These are phyloP conservation scores for Sicyos edulis DNA, from an alignment of 306 rosid species.

Conservation along the genomic window DNA sequence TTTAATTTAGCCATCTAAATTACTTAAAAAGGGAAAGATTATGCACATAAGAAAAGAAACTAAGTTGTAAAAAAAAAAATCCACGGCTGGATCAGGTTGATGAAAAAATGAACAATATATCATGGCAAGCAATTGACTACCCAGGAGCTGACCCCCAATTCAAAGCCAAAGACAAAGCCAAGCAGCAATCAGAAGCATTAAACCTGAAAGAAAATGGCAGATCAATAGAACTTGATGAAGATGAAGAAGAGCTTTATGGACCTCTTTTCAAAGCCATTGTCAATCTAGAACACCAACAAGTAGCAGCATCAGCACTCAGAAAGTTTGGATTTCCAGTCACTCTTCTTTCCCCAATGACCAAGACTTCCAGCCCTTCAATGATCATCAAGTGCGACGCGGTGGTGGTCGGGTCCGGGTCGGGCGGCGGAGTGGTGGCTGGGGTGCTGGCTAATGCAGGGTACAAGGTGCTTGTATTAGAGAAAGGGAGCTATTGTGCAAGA, in stretches of 20 bases:
- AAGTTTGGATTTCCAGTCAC: constrained; percentile 41
- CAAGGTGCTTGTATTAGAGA: too few species aligned
- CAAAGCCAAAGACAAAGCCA: constrained; percentile 31
- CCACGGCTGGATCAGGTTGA: constrained; percentile 38
- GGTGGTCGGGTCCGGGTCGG: constrained; percentile 78
- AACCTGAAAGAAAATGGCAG: constrained; percentile 22
- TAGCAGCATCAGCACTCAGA: constrained; percentile 34
- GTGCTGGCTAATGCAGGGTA: constrained; percentile 54
- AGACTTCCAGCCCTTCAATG: constrained; percentile 38
- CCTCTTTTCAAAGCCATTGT: constrained; percentile 60
- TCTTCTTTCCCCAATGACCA: constrained; percentile 24
- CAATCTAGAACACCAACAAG: constrained; percentile 35
- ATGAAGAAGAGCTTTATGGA: constrained; percentile 39
- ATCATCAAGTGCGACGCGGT: constrained; percentile 62
- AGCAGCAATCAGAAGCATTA: constrained; percentile 25
- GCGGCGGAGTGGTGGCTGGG: constrained; percentile 72
- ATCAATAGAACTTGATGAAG: constrained; percentile 25
- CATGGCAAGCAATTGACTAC: constrained; percentile 81
- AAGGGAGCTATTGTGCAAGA: constrained; percentile 47
- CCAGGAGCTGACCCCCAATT: constrained; percentile 60
- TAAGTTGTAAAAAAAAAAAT: too few species aligned
- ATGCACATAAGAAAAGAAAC: too few species aligned
- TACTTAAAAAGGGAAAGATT: too few species aligned
- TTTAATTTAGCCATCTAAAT: too few species aligned
- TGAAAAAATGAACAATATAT: constrained; percentile 42